Evolutionary conservation across 2,329 filamentous ascomycete species (phyloP), one percentile per base, ranked within the genome.

Genomic region (Nemania bipapillata): DNA sequence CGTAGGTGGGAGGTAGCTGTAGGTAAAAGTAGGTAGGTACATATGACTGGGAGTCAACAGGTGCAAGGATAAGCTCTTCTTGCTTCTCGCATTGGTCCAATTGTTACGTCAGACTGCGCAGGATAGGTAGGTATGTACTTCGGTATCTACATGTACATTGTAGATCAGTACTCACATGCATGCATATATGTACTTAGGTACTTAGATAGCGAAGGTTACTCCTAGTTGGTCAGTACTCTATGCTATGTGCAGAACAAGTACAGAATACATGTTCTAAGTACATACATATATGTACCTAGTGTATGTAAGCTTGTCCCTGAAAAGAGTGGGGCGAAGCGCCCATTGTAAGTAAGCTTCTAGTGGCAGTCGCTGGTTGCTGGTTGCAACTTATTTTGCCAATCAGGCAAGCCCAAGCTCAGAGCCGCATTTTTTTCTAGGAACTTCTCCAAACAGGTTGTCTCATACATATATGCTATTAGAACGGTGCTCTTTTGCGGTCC

Each of bases 1-100:
- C 30, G 54, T 40, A 57, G 45, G 26, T 49, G 53, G 45, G 68
- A 73, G 72, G 67, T 69, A 73, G 69, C 66, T 71, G 6, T 37
- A n/a, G 28, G 30, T 32, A 32, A 32, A 32, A 9, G 4, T 32
- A 4, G 30, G 30, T 32, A 32, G 9, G n/a, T 32, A 45, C 9
- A 17, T 2, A 24, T 9, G n/a, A 37, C 24, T 32, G n/a, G 53
- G 9, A 22, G 53, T 55, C 53, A 26, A 12, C 4, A 26, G 15
- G 28, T 32, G 53, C 40, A 45, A 45, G 40, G 40, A n/a, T 45
- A 26, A 50, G 47, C 47, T 50, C 47, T 50, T 50, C 24, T 28
- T 50, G 47, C 24, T 15, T n/a, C n/a, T n/a, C n/a, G n/a, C n/a
- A n/a, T n/a, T 24, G 47, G 47, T 50, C 8, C 20, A 50, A 50